Evolutionary conservation across 805 yeast genomes (phyloP).

Genomic region (Teunomyces funiuensis): DNA sequence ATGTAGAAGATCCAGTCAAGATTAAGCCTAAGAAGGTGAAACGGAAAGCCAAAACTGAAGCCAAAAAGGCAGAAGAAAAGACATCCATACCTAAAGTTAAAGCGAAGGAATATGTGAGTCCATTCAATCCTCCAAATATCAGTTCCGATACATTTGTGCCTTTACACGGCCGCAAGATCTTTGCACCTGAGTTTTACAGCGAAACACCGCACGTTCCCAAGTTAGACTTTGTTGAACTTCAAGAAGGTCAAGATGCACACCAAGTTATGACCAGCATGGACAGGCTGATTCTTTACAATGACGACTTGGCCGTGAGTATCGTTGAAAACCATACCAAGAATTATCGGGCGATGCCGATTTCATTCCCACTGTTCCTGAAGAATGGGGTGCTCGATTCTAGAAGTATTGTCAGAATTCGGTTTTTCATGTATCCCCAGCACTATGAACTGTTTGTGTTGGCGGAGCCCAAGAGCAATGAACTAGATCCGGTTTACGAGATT

Average conservation of each 20-base stretch:
- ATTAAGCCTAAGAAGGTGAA: background rate
- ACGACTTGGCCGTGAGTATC: slow-evolving; percentile 31
- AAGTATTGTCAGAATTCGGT: slow-evolving; percentile 28
- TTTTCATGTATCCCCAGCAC: slow-evolving; percentile 43
- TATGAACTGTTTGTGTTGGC: slow-evolving; percentile 51
- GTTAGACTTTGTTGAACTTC: slow-evolving; percentile 8
- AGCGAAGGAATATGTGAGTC: slow-evolving; percentile 33
- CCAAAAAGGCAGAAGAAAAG: slow-evolving; percentile 13
- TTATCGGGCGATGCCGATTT: slow-evolving; percentile 33
- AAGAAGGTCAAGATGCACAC: background rate
- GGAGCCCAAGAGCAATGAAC: slow-evolving; percentile 52
- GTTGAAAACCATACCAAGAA: slow-evolving; percentile 26
- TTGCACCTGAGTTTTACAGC: slow-evolving; percentile 16
- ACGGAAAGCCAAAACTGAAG: background rate
- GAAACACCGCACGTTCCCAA: slow-evolving; percentile 19
- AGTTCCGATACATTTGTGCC: slow-evolving; percentile 28
- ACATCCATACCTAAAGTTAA: slow-evolving; percentile 17
- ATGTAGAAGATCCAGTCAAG: too few species aligned
- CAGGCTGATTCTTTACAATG: slow-evolving; percentile 23
- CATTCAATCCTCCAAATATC: slow-evolving; percentile 40
- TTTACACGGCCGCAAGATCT: slow-evolving; percentile 17
- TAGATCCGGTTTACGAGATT: slow-evolving; percentile 65
- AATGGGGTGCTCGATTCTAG: slow-evolving; percentile 10
- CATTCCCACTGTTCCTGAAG: slow-evolving; percentile 31
- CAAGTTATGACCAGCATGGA: slow-evolving; percentile 18